These are phyloP conservation scores for Bremia lactucae DNA, from an alignment of 352 stramenopile genomes.

Conservation along the genomic window DNA sequence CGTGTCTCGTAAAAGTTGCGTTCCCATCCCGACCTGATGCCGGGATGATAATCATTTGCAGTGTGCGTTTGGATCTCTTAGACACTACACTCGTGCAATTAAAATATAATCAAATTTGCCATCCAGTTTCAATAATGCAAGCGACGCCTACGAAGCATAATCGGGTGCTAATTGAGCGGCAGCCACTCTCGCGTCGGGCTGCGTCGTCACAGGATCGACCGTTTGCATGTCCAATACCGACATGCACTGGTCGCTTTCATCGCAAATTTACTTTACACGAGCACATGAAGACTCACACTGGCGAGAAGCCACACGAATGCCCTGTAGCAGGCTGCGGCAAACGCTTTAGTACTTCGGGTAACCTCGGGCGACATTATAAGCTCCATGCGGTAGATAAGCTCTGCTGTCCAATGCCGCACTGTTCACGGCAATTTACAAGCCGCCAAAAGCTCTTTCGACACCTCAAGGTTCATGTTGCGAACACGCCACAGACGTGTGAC, in stretches of 20 bases:
- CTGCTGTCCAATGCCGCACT: conserved; percentile 31
- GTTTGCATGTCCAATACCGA: conserved; percentile 24
- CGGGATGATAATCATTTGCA: no score
- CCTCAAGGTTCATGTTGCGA: conserved; percentile 36
- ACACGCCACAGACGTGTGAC: conserved; percentile 41
- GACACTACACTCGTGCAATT: no score
- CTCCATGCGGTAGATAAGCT: conserved; percentile 34
- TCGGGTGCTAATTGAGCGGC: no score
- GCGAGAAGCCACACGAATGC: conserved; percentile 62
- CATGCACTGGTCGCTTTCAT: conserved; percentile 50
- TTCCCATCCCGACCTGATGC: no score
- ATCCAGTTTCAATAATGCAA: no score
- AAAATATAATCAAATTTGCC: no score
- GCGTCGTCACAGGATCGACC: conserved; percentile 23
- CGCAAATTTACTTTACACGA: conserved; percentile 70
- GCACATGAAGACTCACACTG: conserved; percentile 76
- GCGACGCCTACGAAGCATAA: no score
- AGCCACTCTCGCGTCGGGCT: conserved; percentile 21
- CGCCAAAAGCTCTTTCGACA: conserved; percentile 39
- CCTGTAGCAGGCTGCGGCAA: conserved; percentile 44
- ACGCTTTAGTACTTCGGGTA: conserved; percentile 51
- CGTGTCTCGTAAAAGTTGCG: no score
- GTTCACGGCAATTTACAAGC: conserved; percentile 32
- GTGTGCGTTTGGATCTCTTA: no score
- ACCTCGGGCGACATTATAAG: conserved; percentile 40